Base-by-base conservation (phyloP, 176 grass and related monocot species). In the Dendrocalamus sinicus region DNA sequence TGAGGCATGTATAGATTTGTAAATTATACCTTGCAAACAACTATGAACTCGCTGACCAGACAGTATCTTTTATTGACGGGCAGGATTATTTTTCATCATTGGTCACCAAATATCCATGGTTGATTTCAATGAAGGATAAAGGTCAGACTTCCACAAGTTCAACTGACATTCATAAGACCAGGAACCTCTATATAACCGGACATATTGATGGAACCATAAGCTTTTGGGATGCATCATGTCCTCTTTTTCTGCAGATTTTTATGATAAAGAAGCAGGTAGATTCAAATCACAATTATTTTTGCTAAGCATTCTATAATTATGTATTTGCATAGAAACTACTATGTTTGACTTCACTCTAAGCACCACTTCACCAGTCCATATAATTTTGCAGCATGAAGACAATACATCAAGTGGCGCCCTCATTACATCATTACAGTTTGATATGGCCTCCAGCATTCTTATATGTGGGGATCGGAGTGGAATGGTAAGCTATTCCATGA, bases 171-270 rank as follows among this genome's bases (percentile, higher is more conserved):
- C 80, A 78, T 62, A 96, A 92, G 63, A 94, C 84, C 71, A 93
- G 87, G 69, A 96, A 88, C 76, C 86, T 99, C 13, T 92, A 89
- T 85, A 86, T 99, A 79, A 94, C 96, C 86, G 93, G 96, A 66
- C 96, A 99, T 90, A 47, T 82, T 78, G 93, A 99, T 88, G 96
- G 96, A 91, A 86, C 90, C 62, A 89, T 99, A 85, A 92, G 88
- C 32, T 92, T 99, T 86, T 99, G 96, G 96, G 92, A 99, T 91
- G 91, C 93, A 82, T 96, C 93, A 52, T 96, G 88, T 59, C 96
- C 96, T 65, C 84, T 92, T 88, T 78, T 99, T 7, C 77, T 89
- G 75, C 89, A 87, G 11, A 91, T 90, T 83, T 91, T 96, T 67
- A 88, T 86, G n/a, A 92, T 99, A 92, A 94, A 94, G 70, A 81